Percentiles rank a stretch among this genome's conserved stretches.
Conservation (phyloP, 192 early-diverging fungal species). For the Coemansia sp. region DNA sequence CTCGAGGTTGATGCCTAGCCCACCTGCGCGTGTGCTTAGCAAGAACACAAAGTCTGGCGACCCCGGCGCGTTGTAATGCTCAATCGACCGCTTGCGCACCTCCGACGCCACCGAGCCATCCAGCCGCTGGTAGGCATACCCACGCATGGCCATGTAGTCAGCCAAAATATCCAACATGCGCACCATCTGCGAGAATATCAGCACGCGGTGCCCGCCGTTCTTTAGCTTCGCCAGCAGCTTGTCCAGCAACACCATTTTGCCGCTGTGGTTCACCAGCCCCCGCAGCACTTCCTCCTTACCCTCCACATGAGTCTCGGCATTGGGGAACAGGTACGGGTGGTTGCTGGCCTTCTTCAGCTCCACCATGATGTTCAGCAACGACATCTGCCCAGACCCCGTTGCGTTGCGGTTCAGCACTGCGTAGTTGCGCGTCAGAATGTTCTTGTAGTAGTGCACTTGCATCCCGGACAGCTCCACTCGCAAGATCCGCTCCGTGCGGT, state of each 20-base stretch:
- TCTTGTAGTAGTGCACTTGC: constrained; percentile 94
- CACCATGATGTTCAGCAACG: constrained; percentile 91
- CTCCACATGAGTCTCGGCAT: constrained; percentile 65
- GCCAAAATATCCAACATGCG: constrained; percentile 94
- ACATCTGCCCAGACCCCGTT: constrained; percentile 65
- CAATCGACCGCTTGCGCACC: constrained; percentile 92
- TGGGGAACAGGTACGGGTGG: constrained; percentile 90
- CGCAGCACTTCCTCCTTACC: constrained; percentile 74
- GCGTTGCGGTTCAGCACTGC: constrained; percentile 76
- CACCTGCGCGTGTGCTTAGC: constrained; percentile 95
- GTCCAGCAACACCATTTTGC: constrained; percentile 98
- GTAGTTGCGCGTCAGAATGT: constrained; percentile 94
- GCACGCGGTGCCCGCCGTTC: constrained; percentile 89
- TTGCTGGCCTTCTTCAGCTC: constrained; percentile 98
- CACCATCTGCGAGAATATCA: constrained; percentile 99
- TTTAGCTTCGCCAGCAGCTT: constrained; percentile 90
- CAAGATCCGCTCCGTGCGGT: constrained; percentile 94
- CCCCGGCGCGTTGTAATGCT: constrained; percentile 94
- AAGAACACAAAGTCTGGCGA: constrained; percentile 95
- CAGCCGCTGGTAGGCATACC: constrained; percentile 88
- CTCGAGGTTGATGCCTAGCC: constrained; percentile 93
- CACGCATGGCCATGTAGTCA: constrained; percentile 88
- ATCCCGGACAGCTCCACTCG: constrained; percentile 89
- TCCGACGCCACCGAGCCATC: constrained; percentile 91
- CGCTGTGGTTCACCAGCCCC: constrained; percentile 86